Conservation (phyloP, 108 stramenopile genomes). For the Conticribra guillardii region DNA sequence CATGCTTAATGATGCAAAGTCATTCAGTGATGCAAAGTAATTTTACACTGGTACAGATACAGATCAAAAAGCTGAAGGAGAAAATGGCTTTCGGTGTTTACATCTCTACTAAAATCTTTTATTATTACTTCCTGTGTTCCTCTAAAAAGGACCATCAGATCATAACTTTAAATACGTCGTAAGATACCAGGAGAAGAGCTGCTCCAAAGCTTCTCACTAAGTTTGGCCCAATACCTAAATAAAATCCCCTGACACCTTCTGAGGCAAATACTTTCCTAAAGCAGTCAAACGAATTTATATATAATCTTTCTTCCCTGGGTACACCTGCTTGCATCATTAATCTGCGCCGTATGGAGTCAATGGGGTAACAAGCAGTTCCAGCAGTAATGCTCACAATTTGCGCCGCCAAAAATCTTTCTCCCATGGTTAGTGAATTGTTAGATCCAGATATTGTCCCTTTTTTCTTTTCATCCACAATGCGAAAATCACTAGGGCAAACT, state of each 20-base stretch:
- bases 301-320: conserved; percentile 50
- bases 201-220: conserved; percentile 79
- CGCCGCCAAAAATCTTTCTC: conserved; percentile 85
- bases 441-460: conserved; percentile 2
- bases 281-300: conserved; percentile 68
- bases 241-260: conserved; percentile 81
- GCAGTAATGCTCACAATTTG: conserved; percentile 90
- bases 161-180: conserved; percentile 66
- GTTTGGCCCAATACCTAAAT: conserved; percentile 84
- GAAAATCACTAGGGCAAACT: conserved; percentile 26
- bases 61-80: too few relatives aligned
- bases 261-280: conserved; percentile 55
- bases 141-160: too few relatives aligned
- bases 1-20: too few relatives aligned
- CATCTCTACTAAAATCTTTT: too few relatives aligned
- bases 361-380: conserved; percentile 96
- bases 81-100: too few relatives aligned
- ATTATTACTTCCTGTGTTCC: too few relatives aligned
- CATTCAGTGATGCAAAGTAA: too few relatives aligned
- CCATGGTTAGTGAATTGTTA: conserved; percentile 48
- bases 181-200: conserved; percentile 80
- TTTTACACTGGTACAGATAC: too few relatives aligned
- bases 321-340: conserved; percentile 96
- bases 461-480: conserved; percentile 1
- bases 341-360: conserved; percentile 96